These are phyloP conservation scores for Chlamydomonas incerta DNA, from an alignment of 139 green algal species.

Conservation along the genomic window DNA sequence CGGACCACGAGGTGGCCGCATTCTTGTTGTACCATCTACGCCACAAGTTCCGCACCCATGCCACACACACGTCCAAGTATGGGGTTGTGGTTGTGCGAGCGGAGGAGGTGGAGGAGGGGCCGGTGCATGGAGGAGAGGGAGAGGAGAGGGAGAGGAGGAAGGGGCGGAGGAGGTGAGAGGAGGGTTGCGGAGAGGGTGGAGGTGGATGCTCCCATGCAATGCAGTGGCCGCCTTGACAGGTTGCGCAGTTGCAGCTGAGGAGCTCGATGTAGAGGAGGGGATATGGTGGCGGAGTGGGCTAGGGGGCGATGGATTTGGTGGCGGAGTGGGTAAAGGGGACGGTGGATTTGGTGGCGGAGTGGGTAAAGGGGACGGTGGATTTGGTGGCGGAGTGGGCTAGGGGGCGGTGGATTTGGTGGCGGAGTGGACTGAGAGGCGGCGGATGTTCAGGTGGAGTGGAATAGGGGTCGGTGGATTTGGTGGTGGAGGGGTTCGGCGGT, in stretches of 20 bases:
- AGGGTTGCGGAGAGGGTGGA: neutral
- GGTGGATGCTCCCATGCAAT: too few species aligned
- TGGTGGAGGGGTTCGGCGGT: too few species aligned
- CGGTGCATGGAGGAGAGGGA: constrained; percentile 16
- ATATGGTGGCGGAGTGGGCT: too few species aligned
- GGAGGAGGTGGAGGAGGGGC: neutral
- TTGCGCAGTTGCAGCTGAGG: too few species aligned
- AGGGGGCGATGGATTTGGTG: neutral
- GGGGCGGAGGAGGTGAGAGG: neutral
- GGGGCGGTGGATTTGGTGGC: neutral
- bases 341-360: neutral
- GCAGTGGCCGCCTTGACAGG: too few species aligned
- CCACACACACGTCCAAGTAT: neutral
- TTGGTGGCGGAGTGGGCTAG: neutral
- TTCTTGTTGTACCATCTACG: constrained; percentile 34
- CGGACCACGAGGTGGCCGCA: constrained; percentile 8
- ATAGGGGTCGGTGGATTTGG: neutral
- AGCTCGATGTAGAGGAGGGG: too few species aligned
- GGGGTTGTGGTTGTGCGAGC: neutral
- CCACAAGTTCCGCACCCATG: neutral
- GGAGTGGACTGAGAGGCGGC: neutral
- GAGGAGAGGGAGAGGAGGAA: constrained; percentile 20
- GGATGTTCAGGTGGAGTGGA: neutral
- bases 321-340: neutral
- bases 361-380: neutral